Evolutionary conservation across 2,329 filamentous ascomycete genomes (phyloP).

Genomic region (Verruconis gallopava): DNA sequence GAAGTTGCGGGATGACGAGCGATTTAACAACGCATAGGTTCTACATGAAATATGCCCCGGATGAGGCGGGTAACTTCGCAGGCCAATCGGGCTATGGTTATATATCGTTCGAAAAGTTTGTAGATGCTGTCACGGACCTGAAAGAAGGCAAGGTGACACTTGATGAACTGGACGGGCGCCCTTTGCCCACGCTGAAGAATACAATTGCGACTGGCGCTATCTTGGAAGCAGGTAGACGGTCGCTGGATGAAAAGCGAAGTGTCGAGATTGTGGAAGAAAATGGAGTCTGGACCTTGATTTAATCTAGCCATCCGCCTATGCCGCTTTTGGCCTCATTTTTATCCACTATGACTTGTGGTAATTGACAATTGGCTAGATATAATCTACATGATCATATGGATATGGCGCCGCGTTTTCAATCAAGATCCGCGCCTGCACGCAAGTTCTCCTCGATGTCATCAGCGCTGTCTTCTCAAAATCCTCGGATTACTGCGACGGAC

Average conservation of each 20-base stretch:
- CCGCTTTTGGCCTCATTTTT: no score
- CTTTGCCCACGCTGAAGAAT: constrained; percentile 74
- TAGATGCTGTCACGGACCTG: constrained; percentile 69
- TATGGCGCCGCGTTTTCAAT: no score
- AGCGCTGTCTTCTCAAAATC: no score
- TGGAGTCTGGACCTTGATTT: constrained; percentile 56
- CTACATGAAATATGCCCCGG: constrained; percentile 88
- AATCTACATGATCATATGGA: no score
- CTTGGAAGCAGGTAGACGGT: constrained; percentile 71
- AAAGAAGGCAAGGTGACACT: constrained; percentile 62
- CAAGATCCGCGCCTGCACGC: no score
- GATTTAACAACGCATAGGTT: constrained; percentile 36
- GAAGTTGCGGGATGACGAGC: not conserved
- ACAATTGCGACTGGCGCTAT: constrained; percentile 88
- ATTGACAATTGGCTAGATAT: no score
- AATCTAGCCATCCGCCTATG: no score
- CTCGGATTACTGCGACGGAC: no score
- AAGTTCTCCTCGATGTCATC: no score
- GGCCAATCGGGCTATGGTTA: constrained; percentile 90
- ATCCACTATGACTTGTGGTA: no score
- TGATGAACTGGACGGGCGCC: constrained; percentile 65
- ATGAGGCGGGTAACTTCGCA: constrained; percentile 88
- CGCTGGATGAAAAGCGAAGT: constrained; percentile 69
- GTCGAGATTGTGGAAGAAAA: constrained; percentile 58
- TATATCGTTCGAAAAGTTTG: constrained; percentile 89